phyloP scores from a whole-genome alignment of 1,284 basidiomycete species.

The Agaricales sp. region DNA sequence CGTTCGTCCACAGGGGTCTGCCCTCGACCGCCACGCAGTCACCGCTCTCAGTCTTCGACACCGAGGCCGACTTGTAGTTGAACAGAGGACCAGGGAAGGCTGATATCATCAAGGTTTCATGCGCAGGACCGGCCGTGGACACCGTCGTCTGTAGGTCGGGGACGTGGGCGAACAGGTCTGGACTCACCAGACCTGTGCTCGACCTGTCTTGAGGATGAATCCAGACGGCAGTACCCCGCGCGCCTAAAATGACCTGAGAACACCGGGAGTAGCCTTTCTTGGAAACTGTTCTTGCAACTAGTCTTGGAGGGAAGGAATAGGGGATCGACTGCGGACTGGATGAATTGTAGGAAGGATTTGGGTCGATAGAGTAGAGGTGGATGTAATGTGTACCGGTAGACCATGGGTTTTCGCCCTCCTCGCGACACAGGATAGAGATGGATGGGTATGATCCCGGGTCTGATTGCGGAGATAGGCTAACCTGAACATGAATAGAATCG shows the following conservation, averaged over 20 bases:
- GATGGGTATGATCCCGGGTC: slow-evolving; percentile 12
- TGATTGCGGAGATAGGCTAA: slow-evolving; percentile 11
- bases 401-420: slow-evolving; percentile 52
- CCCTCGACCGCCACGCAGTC: slow-evolving; percentile 9
- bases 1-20: slow-evolving; percentile 18
- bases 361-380: slow-evolving; percentile 33
- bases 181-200: slow-evolving; percentile 21
- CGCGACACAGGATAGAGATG: slow-evolving; percentile 42
- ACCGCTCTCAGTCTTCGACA: slow-evolving; percentile 2
- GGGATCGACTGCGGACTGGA: slow-evolving; percentile 9
- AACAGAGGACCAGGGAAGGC: slow-evolving; percentile 36
- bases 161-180: slow-evolving; percentile 11
- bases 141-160: slow-evolving; percentile 12
- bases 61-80: background rate
- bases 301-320: slow-evolving; percentile 34
- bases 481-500: slow-evolving; percentile 38
- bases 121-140: slow-evolving; percentile 14
- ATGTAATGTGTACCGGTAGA: slow-evolving; percentile 33
- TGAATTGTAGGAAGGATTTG: slow-evolving; percentile 19
- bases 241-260: slow-evolving; percentile 37
- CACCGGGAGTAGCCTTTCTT: slow-evolving; percentile 40
- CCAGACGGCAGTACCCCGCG: slow-evolving; percentile 47
- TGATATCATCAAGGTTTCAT: slow-evolving; percentile 33
- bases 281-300: slow-evolving; percentile 24
- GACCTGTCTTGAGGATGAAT: slow-evolving; percentile 39